Evolutionary conservation across 306 rosid genomes (phyloP), one percentile per base, ranked within the genome.

Genomic region (Vigna reflexopilosa): DNA sequence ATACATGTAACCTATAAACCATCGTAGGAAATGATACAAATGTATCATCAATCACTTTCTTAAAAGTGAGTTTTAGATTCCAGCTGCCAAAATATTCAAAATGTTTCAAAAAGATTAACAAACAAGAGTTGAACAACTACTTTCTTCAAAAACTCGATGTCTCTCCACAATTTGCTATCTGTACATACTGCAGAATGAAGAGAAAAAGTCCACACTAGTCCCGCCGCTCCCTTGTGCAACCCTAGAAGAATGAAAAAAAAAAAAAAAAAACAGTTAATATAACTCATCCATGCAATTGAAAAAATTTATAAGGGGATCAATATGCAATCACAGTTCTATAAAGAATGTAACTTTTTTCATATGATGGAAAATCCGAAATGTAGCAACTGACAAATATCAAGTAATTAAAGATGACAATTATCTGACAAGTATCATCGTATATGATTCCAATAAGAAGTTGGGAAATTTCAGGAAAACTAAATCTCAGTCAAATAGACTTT

Each of bases 341-440:
- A 76, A 50, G 8, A 40, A 15, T 16, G 24, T 34, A 77, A 50
- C 26, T 50, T 19, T 19, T 20, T 49, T 36, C 14, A 76, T 47
- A 17, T 13, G 12, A 75, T 75, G 72, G 58, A 65, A 62, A 62
- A 38, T 75, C 10, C 63, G 52, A 65, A 67, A 59, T 52, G 47
- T 2, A 17, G 22, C 38, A 12, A 72, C 30, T 16, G 26, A 30
- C 76, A 68, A 49, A 15, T 13, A 61, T 30, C 62, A 61, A 19
- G 16, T 32, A 64, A 61, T 28, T 11, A 49, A 15, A 14, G 70
- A 44, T 66, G 54, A 52, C 52, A 5, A 36, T 34, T 6, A 36
- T 36, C 9, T 72, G 64, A 44, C 66, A 44, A 52, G 52, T 62
- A 63, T 40, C 74, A 51, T 28, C 73, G 52, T 13, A 58, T 48